These are phyloP conservation scores for Coniochaeta sp. DNA, from an alignment of 2,329 filamentous ascomycete species.

Conservation along the genomic window DNA sequence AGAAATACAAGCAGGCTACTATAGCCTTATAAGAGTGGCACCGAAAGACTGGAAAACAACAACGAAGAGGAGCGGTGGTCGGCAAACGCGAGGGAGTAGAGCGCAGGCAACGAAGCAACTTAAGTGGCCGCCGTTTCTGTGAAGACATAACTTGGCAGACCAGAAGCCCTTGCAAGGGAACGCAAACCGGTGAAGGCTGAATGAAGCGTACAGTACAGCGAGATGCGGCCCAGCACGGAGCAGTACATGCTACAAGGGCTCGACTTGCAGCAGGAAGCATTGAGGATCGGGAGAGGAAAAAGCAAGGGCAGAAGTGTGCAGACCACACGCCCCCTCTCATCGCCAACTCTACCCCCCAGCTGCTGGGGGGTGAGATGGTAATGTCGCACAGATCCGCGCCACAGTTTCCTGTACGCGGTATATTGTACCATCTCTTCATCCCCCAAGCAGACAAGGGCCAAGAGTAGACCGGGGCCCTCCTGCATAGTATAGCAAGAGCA, in stretches of 20 bases:
- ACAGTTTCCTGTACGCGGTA: conserved; percentile 1
- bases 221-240: conserved; percentile 8
- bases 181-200: not conserved
- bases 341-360: not conserved
- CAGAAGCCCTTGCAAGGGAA: not conserved
- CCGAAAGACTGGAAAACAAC: not conserved
- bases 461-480: not conserved
- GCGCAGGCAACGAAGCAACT: not conserved
- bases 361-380: not conserved
- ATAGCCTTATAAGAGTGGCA: not conserved
- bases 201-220: conserved; percentile 8
- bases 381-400: conserved; percentile 5
- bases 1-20: not conserved
- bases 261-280: not conserved
- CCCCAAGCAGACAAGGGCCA: not conserved
- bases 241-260: not conserved
- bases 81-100: not conserved
- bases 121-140: not conserved
- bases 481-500: not conserved
- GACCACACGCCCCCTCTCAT: not conserved
- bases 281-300: not conserved
- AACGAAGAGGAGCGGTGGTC: not conserved
- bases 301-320: not conserved
- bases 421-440: not conserved
- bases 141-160: not conserved